Conservation (phyloP, 2,329 filamentous ascomycete genomes). For the Sordariomycetes sp. region DNA sequence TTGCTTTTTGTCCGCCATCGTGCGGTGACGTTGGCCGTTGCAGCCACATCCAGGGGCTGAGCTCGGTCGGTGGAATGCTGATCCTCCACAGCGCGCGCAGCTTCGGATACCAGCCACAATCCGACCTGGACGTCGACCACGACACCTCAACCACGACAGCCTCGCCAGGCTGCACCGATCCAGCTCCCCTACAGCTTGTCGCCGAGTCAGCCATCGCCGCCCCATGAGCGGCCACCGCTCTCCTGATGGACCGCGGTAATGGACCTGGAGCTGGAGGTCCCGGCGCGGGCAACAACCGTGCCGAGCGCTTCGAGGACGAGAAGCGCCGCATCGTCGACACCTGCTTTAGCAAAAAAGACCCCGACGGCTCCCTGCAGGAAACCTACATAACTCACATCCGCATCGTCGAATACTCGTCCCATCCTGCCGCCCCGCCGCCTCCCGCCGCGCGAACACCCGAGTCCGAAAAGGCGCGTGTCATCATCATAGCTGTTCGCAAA, state of each 20-base stretch:
- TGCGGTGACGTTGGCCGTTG: too few relatives aligned
- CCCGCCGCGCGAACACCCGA: constrained; percentile 60
- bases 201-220: constrained; percentile 15
- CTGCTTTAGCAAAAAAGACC: constrained; percentile 86
- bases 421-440: constrained; percentile 78
- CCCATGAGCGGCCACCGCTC: constrained; percentile 9
- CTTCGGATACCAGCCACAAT: too few relatives aligned
- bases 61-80: too few relatives aligned
- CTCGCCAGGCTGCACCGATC: too few relatives aligned
- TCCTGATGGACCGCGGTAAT: constrained; percentile 29
- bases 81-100: too few relatives aligned
- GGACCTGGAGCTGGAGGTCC: constrained; percentile 25
- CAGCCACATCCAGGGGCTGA: too few relatives aligned
- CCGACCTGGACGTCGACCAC: too few relatives aligned
- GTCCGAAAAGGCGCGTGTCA: constrained; percentile 80
- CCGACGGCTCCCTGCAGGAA: constrained; percentile 68
- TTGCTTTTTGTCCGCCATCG: too few relatives aligned
- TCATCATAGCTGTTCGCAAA: constrained; percentile 87
- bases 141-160: too few relatives aligned
- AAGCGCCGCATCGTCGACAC: constrained; percentile 90
- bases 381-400: constrained; percentile 97
- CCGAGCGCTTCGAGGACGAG: constrained; percentile 93
- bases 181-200: constrained; percentile 9
- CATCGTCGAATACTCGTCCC: constrained; percentile 76
- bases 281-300: constrained; percentile 31